Evolutionary conservation across 2,329 filamentous ascomycete species (phyloP), one percentile per base, ranked within the genome.

Genomic region (Trichoderma atrobrunneum): DNA sequence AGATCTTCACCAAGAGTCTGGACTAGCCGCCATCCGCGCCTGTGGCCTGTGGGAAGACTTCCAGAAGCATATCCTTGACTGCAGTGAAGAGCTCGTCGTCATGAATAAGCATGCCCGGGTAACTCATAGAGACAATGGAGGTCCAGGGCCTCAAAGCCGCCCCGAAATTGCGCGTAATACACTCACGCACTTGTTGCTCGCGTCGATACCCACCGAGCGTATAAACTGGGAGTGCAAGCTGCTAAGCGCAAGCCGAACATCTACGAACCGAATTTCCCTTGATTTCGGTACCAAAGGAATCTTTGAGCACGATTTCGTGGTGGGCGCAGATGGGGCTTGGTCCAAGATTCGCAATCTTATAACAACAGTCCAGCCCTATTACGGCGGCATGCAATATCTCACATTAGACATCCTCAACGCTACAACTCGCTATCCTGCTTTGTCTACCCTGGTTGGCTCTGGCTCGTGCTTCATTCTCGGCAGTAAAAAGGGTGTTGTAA

Each of bases 1-100:
- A 3, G 87, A 88, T 74, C 79, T 89, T 1, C 86, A 88, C 74
- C 78, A 80, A 1, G 75, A 80, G 7, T 81, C 82, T 1, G 86
- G 86, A 0, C 82, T 85, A 6, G 77, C 79, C 3, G 86, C 84
- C 0, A 76, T 88, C 8, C 78, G 78, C 7, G 82, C 83, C 67
- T 83, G 82, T 16, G 85, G 83, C 0, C 78, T 88, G 16, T 83
- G 78, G 71, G 80, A 84, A 2, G 76, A 81, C 18, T 88, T 88
- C 74, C 64, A 78, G 1, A 75, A 80, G 36, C 76, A 83, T n/a
- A 81, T 82, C 1, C 79, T 80, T 36, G 74, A 76, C 14, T 76
- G 74, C 7, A 72, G 57, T 39, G 73, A 77, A n/a, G 71, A 72
- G 16, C 34, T 72, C 12, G 66, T 73, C 6, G 51, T 78, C 10